Evolutionary conservation across 192 early-diverging fungal species (phyloP), one percentile per base, ranked within the genome.

Genomic region (Coemansia nantahalensis): DNA sequence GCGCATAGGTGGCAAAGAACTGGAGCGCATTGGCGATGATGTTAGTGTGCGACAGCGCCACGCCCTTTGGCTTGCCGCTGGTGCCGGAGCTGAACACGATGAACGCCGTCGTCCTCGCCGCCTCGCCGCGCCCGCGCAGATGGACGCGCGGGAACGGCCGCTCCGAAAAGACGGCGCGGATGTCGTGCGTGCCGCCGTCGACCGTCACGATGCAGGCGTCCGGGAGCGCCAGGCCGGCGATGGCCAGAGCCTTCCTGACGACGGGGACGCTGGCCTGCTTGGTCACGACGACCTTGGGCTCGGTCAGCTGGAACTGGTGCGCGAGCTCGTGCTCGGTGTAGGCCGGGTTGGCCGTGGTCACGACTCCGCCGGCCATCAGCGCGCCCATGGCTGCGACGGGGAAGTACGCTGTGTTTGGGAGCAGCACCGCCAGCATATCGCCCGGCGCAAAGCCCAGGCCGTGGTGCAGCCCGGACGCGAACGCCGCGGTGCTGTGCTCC

Each of bases 281-380:
- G 6, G 84, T 87, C 31, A 96, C 72, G 12, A 94, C 59, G 15
- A 65, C 64, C 32, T 70, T 79, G 36, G 91, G 89, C 16, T 76
- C 60, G 7, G 85, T 83, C 37, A 90, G 85, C 9, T 66, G 54
- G 39, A 97, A 66, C 51, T 94, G 91, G 56, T 88, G 81, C 5
- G 84, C 80, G 7, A 94, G 65, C 54, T 97, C 94, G 45, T 77
- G 65, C 45, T 78, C 74, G 6, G 83, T 91, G 70, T 97, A 97
- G 7, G 79, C 79, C 30, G 92, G 92, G 48, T 93, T 97, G 28
- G 83, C 84, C 12, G 85, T 83, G 2, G 89, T 85, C 15, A 90
- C 79, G 2, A 83, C 70, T n/a, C 82, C 80, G 24, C 88, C 82
- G 7, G 81, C 80, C 54, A 82, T 79, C 12, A 89, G 74, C 24